Conservation (phyloP, 1,139 yeast species). For the Protomyces inouyei region DNA sequence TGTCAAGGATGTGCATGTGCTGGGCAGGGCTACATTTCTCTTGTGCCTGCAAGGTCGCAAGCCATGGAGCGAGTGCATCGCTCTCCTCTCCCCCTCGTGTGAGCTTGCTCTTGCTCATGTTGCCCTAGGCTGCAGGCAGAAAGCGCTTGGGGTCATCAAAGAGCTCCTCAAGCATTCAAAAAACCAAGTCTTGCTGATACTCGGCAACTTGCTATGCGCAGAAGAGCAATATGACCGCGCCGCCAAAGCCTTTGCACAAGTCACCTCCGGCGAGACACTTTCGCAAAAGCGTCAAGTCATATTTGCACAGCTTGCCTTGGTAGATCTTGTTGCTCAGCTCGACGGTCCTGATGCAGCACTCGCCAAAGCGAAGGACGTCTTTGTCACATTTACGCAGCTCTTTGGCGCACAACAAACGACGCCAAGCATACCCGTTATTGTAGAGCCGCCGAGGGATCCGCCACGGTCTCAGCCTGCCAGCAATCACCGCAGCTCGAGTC, state of each 20-base stretch:
- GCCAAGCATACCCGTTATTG: not conserved
- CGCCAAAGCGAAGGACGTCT: not conserved
- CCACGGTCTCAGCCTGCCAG: not conserved
- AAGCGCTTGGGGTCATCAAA: not conserved
- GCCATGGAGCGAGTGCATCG: not conserved
- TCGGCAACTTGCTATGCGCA: slow-evolving; percentile 8
- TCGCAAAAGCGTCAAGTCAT: slow-evolving; percentile 30
- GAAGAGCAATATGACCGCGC: slow-evolving; percentile 21
- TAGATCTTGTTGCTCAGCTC: not conserved
- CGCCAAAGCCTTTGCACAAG: not conserved
- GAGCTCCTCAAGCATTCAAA: not conserved
- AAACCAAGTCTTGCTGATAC: not conserved
- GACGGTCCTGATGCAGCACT: not conserved
- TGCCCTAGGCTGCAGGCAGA: slow-evolving; percentile 1
- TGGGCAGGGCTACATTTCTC: not conserved
- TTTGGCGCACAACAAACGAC: not conserved
- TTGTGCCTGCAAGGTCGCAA: not conserved
- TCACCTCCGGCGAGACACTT: not conserved
- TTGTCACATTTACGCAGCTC: not conserved
- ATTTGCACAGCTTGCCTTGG: not conserved
- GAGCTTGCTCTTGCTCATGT: not conserved
- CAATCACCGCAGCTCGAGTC: not conserved
- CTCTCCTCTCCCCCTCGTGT: not conserved
- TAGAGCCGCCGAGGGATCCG: not conserved
- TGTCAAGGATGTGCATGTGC: not conserved